Percentiles rank a stretch among this genome's conserved stretches.
phyloP scores from a whole-genome alignment of 1,284 basidiomycete species.

The Blastosporella zonata region DNA sequence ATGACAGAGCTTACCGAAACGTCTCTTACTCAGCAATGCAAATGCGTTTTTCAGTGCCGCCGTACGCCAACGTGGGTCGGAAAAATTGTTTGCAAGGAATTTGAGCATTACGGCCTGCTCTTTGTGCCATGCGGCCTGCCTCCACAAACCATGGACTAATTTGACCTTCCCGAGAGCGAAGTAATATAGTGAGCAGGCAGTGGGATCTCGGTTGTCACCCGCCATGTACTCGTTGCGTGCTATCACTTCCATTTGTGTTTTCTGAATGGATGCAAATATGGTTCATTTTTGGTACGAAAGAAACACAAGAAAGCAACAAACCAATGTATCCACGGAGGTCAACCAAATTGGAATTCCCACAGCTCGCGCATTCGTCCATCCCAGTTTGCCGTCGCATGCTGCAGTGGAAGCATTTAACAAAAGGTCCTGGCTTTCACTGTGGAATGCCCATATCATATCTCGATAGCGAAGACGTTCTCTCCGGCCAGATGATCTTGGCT shows the following conservation, averaged over 20 bases:
- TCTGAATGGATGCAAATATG: constrained; percentile 40
- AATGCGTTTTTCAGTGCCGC: constrained; percentile 98
- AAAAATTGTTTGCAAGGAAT: constrained; percentile 92
- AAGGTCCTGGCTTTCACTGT: constrained; percentile 89
- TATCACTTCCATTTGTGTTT: constrained; percentile 81
- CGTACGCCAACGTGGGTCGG: constrained; percentile 81
- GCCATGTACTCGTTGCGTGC: constrained; percentile 92
- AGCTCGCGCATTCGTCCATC: constrained; percentile 84
- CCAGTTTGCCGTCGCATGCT: constrained; percentile 80
- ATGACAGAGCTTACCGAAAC: constrained; percentile 67
- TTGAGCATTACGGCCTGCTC: constrained; percentile 91
- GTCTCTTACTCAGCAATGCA: constrained; percentile 85
- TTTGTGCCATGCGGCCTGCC: constrained; percentile 91
- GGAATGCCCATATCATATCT: constrained; percentile 94
- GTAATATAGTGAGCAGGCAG: constrained; percentile 87
- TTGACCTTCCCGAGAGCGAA: constrained; percentile 92
- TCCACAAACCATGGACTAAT: constrained; percentile 92
- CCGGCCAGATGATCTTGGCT: constrained; percentile 44
- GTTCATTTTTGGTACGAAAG: not conserved
- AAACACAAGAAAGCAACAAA: constrained; percentile 40
- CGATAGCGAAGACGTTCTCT: constrained; percentile 80
- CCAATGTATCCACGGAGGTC: constrained; percentile 71
- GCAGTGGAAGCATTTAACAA: constrained; percentile 69
- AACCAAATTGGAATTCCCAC: constrained; percentile 91
- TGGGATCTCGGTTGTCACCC: constrained; percentile 84